Percentiles rank a stretch among this genome's conserved stretches.
These are phyloP conservation scores for Xylaria telfairii DNA, from an alignment of 495 filamentous ascomycete genomes.

Conservation along the genomic window DNA sequence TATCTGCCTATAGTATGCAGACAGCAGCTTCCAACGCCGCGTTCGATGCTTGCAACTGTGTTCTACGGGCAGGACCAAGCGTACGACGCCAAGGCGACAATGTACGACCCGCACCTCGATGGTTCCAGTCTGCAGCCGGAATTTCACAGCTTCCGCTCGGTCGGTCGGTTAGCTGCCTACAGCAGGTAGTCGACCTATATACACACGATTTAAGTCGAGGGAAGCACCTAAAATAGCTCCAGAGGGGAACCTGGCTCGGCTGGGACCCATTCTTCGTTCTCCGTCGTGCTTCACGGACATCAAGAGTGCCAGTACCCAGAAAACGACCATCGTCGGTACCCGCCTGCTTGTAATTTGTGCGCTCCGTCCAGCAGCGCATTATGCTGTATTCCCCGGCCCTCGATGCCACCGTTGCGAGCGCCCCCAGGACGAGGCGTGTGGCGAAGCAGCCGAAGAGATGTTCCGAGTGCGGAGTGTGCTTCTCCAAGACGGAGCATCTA, in stretches of 20 bases:
- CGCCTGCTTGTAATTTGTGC: neutral
- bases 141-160: slow-evolving; percentile 14
- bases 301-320: neutral
- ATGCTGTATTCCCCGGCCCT: slow-evolving; percentile 16
- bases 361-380: slow-evolving; percentile 6
- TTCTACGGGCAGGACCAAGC: slow-evolving; percentile 8
- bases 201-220: too few relatives aligned
- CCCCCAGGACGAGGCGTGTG: slow-evolving; percentile 10
- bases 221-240: slow-evolving; percentile 20
- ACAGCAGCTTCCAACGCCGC: neutral
- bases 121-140: neutral
- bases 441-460: slow-evolving; percentile 21
- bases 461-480: slow-evolving; percentile 20
- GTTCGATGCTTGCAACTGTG: neutral
- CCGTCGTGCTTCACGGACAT: slow-evolving; percentile 1
- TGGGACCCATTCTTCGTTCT: slow-evolving; percentile 3
- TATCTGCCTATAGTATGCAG: neutral
- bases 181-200: neutral
- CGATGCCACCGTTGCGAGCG: slow-evolving; percentile 3
- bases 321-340: neutral
- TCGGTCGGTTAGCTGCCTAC: neutral
- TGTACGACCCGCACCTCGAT: neutral
- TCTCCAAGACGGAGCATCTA: slow-evolving; percentile 24
- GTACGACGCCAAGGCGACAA: slow-evolving; percentile 1
- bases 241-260: slow-evolving; percentile 14